Percentiles rank a stretch among this genome's conserved stretches.
Evolutionary conservation across 2,329 filamentous ascomycete species (phyloP).

Genomic region (Botryotinia globosa): DNA sequence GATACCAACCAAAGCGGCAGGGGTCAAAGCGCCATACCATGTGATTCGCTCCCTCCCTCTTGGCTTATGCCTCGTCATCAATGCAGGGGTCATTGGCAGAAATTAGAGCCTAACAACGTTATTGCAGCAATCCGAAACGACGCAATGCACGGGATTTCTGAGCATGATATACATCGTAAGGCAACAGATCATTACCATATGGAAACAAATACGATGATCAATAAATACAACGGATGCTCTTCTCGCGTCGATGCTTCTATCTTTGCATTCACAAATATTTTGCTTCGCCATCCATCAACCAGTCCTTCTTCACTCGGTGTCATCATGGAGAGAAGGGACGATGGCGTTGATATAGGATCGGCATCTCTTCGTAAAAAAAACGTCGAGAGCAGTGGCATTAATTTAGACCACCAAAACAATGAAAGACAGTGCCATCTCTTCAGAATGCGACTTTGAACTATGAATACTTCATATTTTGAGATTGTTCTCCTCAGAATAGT

Average conservation of each 20-base stretch:
- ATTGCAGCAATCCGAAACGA: not conserved
- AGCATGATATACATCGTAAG: not conserved
- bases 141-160: not conserved
- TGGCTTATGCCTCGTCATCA: constrained; percentile 1
- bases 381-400: not conserved
- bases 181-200: not conserved
- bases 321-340: not conserved
- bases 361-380: not conserved
- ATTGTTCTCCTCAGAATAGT: not conserved
- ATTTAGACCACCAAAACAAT: not conserved
- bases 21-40: not conserved
- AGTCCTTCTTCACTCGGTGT: not conserved
- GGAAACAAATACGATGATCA: not conserved
- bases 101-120: not conserved
- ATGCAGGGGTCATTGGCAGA: not conserved
- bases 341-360: not conserved
- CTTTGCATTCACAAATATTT: not conserved
- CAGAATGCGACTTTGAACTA: not conserved
- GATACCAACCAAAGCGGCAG: not conserved
- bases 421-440: not conserved
- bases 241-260: not conserved
- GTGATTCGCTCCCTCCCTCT: not conserved
- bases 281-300: too few relatives aligned
- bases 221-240: not conserved
- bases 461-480: not conserved